phyloP scores from a whole-genome alignment of 1,139 yeast species.

The Tardiomyces blankii region DNA sequence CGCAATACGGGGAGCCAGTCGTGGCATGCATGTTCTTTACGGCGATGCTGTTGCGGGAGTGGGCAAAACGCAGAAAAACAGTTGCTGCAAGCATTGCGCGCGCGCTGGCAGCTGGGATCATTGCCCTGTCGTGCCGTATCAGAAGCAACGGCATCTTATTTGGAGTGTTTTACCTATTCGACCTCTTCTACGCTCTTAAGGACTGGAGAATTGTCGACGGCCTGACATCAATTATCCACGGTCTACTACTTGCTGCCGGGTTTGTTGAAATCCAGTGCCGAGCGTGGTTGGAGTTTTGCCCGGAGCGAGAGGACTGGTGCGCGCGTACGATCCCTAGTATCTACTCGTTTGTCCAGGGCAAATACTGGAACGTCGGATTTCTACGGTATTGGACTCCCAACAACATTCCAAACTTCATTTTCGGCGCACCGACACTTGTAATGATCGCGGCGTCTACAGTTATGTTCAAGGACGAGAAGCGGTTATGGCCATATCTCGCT shows the following conservation, averaged over 20 bases:
- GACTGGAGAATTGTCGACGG: neutral
- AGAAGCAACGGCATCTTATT: neutral
- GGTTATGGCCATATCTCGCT: constrained; percentile 15
- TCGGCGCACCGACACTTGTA: constrained; percentile 58
- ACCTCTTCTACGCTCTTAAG: neutral
- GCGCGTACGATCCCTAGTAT: constrained; percentile 42
- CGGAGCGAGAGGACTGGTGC: constrained; percentile 77
- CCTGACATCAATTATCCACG: neutral
- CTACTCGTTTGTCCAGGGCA: constrained; percentile 61
- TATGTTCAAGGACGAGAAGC: constrained; percentile 8
- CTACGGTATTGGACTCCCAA: constrained; percentile 69
- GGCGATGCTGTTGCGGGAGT: neutral
- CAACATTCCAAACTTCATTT: constrained; percentile 74
- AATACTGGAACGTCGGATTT: constrained; percentile 83
- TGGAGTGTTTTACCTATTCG: neutral
- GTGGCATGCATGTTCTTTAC: neutral
- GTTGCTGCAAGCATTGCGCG: neutral
- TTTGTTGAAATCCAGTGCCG: constrained; percentile 29
- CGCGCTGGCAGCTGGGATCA: neutral
- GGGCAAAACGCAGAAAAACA: neutral
- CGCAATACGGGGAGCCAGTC: neutral
- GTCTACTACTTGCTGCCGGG: constrained; percentile 12
- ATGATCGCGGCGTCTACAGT: constrained; percentile 9
- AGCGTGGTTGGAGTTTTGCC: constrained; percentile 55
- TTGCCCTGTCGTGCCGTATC: neutral